Evolutionary conservation across 345 rosid species (phyloP).

Genomic region (Gossypium turneri): DNA sequence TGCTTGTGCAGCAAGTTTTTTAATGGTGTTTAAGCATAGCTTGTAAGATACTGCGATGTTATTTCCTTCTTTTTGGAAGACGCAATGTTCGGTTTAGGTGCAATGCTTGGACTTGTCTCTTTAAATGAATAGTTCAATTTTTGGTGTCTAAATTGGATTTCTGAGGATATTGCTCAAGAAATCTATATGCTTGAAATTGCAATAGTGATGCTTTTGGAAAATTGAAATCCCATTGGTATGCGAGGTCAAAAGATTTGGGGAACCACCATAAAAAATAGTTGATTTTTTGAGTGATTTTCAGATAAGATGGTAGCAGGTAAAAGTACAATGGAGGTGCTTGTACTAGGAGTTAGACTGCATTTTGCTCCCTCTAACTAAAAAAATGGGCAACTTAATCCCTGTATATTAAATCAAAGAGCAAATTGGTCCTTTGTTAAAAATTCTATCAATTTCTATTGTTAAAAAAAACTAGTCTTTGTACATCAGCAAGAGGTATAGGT

Average conservation of each 20-base stretch:
- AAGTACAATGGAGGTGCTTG: too few relatives aligned
- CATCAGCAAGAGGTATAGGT: too few relatives aligned
- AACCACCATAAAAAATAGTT: not conserved
- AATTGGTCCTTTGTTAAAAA: too few relatives aligned
- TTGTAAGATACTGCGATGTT: not conserved
- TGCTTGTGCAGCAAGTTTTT: not conserved
- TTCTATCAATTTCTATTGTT: too few relatives aligned
- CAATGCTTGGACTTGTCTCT: not conserved
- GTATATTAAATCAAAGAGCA: too few relatives aligned
- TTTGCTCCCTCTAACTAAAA: too few relatives aligned
- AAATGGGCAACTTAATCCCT: too few relatives aligned
- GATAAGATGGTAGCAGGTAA: not conserved
- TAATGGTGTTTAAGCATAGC: not conserved
- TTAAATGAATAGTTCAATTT: not conserved
- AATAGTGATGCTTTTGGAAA: not conserved
- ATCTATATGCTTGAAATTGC: not conserved
- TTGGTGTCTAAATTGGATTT: not conserved
- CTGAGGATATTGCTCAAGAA: not conserved
- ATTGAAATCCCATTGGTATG: not conserved
- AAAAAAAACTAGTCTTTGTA: too few relatives aligned
- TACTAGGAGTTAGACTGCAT: too few relatives aligned
- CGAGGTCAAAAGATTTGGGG: not conserved
- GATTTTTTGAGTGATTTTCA: not conserved
- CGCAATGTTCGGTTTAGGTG: not conserved
- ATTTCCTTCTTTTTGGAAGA: too few relatives aligned